These are phyloP conservation scores for Bipolaris victoriae DNA, from an alignment of 2,329 filamentous ascomycete genomes.

Conservation along the genomic window DNA sequence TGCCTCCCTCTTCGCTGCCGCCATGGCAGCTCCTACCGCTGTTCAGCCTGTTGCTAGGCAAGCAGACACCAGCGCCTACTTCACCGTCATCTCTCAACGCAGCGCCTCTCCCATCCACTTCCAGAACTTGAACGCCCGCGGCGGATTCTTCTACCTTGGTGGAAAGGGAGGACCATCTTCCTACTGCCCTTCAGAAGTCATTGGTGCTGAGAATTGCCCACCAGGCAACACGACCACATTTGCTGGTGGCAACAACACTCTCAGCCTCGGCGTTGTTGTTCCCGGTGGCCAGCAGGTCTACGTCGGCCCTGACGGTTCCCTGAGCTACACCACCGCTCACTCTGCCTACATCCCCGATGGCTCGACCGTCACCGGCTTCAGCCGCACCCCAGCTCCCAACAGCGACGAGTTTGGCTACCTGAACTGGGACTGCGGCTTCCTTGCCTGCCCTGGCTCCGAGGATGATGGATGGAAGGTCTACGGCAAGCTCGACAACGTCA, in stretches of 20 bases:
- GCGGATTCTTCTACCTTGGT: constrained; percentile 59
- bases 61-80: constrained; percentile 36
- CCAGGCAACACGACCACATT: constrained; percentile 57
- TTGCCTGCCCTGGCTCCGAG: constrained; percentile 41
- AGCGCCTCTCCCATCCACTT: constrained; percentile 59
- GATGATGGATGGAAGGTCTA: constrained; percentile 44
- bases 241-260: constrained; percentile 40
- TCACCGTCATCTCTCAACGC: constrained; percentile 53
- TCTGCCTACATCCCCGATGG: constrained; percentile 60
- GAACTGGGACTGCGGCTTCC: constrained; percentile 38
- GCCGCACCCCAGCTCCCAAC: constrained; percentile 30
- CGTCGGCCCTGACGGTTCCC: constrained; percentile 59
- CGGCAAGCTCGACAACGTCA: constrained; percentile 32
- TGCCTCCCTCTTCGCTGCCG: constrained; percentile 8
- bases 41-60: constrained; percentile 9
- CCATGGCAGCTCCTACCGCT: constrained; percentile 24
- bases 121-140: constrained; percentile 55
- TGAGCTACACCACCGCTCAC: constrained; percentile 64
- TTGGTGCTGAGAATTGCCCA: constrained; percentile 52
- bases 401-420: constrained; percentile 35
- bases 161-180: constrained; percentile 49
- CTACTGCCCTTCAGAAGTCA: constrained; percentile 55
- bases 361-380: constrained; percentile 59
- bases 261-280: constrained; percentile 58
- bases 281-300: constrained; percentile 69